phyloP scores from a whole-genome alignment of 2,329 filamentous ascomycete genomes.

The Rhytidhysteron rufulum region DNA sequence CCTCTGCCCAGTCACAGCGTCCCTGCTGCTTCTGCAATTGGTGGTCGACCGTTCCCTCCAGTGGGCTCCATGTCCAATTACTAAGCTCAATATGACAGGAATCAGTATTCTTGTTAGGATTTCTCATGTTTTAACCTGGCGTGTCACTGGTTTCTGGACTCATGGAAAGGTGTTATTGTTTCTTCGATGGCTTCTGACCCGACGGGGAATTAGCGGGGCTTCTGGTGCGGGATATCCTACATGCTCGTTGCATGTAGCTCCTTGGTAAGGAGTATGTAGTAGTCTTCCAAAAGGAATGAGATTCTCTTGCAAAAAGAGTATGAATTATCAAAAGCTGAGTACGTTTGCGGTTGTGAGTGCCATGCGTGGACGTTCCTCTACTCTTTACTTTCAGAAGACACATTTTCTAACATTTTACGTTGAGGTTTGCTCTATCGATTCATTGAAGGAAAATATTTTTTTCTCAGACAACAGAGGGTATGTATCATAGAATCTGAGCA shows the following conservation, averaged over 20 bases:
- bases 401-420: background rate
- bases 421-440: too few relatives aligned
- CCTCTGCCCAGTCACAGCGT: constrained; percentile 42
- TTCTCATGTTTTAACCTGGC: background rate
- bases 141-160: background rate
- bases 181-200: background rate
- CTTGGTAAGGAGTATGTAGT: background rate
- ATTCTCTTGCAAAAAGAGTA: constrained; percentile 5
- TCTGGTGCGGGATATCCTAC: background rate
- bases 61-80: constrained; percentile 14
- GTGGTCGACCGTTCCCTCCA: constrained; percentile 27
- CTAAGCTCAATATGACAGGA: background rate
- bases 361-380: background rate
- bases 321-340: constrained; percentile 1
- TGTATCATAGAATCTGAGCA: too few relatives aligned
- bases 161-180: constrained; percentile 5
- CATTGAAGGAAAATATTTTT: too few relatives aligned
- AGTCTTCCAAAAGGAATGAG: constrained; percentile 4
- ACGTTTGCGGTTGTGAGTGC: too few relatives aligned
- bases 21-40: constrained; percentile 27
- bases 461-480: too few relatives aligned
- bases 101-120: background rate
- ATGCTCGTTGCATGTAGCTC: constrained; percentile 1
- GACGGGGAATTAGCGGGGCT: background rate
- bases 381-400: background rate